Percentiles rank a stretch among this genome's conserved stretches.
These are phyloP conservation scores for Vittaforma corneae DNA, from an alignment of 371 early-diverging fungal genomes.

Conservation along the genomic window DNA sequence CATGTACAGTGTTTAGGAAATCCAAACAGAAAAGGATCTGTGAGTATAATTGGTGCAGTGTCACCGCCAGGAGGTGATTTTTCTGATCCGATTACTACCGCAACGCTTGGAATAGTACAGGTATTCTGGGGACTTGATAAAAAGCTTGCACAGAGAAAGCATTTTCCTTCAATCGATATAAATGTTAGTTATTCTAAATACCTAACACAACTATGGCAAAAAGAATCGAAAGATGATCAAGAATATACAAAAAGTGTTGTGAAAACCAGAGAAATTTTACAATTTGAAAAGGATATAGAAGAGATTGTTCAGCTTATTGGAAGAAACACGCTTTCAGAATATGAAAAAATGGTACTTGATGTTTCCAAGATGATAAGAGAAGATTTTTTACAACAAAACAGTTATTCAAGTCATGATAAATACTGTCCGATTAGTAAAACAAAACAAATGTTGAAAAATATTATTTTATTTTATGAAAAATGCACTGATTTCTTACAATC, in stretches of 20 bases:
- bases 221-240: constrained; percentile 85
- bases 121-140: constrained; percentile 99
- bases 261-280: constrained; percentile 89
- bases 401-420: constrained; percentile 93
- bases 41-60: constrained; percentile 96
- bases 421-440: constrained; percentile 99
- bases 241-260: constrained; percentile 85
- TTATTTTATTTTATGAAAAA: constrained; percentile 84
- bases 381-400: constrained; percentile 99
- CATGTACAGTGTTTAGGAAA: constrained; percentile 85
- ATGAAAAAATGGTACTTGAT: constrained; percentile 94
- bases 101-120: constrained; percentile 96
- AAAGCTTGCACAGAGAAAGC: constrained; percentile 99
- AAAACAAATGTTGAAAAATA: constrained; percentile 88
- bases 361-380: constrained; percentile 95
- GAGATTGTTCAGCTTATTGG: constrained; percentile 99
- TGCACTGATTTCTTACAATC: constrained; percentile 61
- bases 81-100: constrained; percentile 95
- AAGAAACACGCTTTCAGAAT: constrained; percentile 88
- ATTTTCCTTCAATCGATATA: constrained; percentile 99
- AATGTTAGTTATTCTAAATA: constrained; percentile 95
- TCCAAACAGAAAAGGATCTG: constrained; percentile 81
- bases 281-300: constrained; percentile 90
- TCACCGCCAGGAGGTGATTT: constrained; percentile 98
- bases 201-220: constrained; percentile 79